These are phyloP conservation scores for Fusarium acutatum DNA, from an alignment of 2,329 filamentous ascomycete species.

Conservation along the genomic window DNA sequence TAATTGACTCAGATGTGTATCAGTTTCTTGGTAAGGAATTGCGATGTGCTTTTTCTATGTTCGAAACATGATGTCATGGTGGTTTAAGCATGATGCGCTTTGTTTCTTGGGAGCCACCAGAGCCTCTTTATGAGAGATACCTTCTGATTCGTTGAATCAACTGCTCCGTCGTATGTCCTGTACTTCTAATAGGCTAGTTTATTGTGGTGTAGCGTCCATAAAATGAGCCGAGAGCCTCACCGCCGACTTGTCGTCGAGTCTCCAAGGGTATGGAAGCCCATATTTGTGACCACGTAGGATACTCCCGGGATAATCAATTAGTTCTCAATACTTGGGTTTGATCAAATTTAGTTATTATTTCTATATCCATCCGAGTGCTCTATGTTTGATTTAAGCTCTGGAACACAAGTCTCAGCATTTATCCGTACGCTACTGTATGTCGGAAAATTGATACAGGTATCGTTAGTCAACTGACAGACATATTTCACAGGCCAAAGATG, in stretches of 20 bases:
- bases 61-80: conserved; percentile 4
- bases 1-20: accelerated
- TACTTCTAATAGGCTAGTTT: background rate
- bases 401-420: no score
- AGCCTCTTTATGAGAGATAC: accelerated
- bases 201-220: background rate
- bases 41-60: background rate
- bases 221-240: background rate
- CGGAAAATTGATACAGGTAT: background rate
- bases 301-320: accelerated
- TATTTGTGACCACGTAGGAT: background rate
- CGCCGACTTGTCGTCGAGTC: background rate
- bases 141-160: background rate
- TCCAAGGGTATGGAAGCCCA: background rate
- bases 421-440: no score
- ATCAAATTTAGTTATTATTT: background rate
- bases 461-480: background rate
- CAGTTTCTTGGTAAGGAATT: background rate
- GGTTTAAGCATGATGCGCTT: background rate
- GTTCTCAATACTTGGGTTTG: accelerated
- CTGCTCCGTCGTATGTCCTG: accelerated
- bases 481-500: background rate
- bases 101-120: background rate
- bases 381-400: no score
- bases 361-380: no score